Conservation (phyloP, 2,329 filamentous ascomycete species). For the Penicillium hesseltinei region DNA sequence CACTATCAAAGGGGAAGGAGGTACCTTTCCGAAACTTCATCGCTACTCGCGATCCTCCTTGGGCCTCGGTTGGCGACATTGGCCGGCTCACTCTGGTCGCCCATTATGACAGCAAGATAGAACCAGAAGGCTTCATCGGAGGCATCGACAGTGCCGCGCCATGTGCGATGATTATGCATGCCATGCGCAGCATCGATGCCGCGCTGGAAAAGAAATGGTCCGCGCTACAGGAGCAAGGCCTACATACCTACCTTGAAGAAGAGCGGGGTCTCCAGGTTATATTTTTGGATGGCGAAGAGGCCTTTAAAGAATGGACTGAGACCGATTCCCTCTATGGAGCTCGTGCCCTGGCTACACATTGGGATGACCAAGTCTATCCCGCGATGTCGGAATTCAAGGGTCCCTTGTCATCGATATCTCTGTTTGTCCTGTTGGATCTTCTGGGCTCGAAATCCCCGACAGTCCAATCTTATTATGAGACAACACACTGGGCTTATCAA, state of each 20-base stretch:
- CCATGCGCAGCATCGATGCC: conserved; percentile 73
- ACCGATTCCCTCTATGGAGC: conserved; percentile 86
- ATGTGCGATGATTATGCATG: conserved; percentile 86
- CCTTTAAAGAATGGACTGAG: conserved; percentile 76
- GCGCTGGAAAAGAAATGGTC: conserved; percentile 81
- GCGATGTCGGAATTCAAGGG: conserved; percentile 72
- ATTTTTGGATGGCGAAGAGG: conserved; percentile 91
- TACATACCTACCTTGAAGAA: conserved; percentile 59
- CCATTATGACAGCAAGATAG: conserved; percentile 85
- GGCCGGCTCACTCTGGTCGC: conserved; percentile 82
- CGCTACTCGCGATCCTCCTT: conserved; percentile 83
- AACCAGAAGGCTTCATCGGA: conserved; percentile 82
- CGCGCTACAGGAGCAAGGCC: conserved; percentile 61
- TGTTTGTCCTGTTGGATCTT: conserved; percentile 90
- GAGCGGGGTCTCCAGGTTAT: conserved; percentile 84
- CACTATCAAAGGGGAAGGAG: conserved; percentile 65
- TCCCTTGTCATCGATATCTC: conserved; percentile 72
- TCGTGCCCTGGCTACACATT: conserved; percentile 74
- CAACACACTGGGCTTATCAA: conserved; percentile 90
- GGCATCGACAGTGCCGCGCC: conserved; percentile 92
- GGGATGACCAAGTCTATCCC: conserved; percentile 70
- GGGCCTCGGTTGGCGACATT: conserved; percentile 70
- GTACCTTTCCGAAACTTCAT: conserved; percentile 87
- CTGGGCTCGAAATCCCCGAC: conserved; percentile 67
- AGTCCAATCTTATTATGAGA: conserved; percentile 82